Base-by-base conservation (phyloP, 1,139 yeast genomes). In the Yamadazyma spencermartinsiae region DNA sequence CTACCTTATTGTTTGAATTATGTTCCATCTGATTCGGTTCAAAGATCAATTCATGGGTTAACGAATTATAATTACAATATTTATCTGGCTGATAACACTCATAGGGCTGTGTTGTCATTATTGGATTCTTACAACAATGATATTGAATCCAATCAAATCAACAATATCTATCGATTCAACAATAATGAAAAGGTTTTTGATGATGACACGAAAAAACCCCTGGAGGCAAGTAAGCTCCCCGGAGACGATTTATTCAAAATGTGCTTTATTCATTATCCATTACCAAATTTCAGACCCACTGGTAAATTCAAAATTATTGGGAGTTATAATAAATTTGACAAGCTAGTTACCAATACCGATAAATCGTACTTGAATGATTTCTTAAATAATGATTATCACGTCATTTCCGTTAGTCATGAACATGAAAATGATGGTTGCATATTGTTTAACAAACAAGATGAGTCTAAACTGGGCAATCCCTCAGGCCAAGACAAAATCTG, bases 371-470 rank as follows among this genome's bases (percentile, higher is more conserved):
- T 61, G 35, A 63, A 63, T 33, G 76, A 71, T 47, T 61, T 71
- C 23, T 50, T 62, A 25, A 56, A 56, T 37, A 58, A 68, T 38
- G 68, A 68, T 6, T 70, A 70, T 48, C 56, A 66, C 32, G 79
- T 65, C 0, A 65, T 76, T 11, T 65, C 75, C 12, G 80, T 76
- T 18, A 80, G 81, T 6, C 76, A 74, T 44, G 82, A 77, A 46
- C 80, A 76, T 50, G 75, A 68, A 31, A 77, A 76, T 51, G 81
- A 76, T 45, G 79, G 79, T 11, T 77, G 82, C 49, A 54, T 74
- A 19, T 37, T 59, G 15, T 55, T 58, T 37, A 55, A 56, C 26
- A 37, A 40, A 16, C n/a, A 36, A 35, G 20, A 26, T 15, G 11
- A n/a, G n/a, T n/a, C 32, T 20, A 4, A 34, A 32, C n/a, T 12